Percentiles rank a stretch among this genome's conserved stretches.
These are phyloP conservation scores for Trichoderma guizhouense DNA, from an alignment of 2,329 filamentous ascomycete species.

Conservation along the genomic window DNA sequence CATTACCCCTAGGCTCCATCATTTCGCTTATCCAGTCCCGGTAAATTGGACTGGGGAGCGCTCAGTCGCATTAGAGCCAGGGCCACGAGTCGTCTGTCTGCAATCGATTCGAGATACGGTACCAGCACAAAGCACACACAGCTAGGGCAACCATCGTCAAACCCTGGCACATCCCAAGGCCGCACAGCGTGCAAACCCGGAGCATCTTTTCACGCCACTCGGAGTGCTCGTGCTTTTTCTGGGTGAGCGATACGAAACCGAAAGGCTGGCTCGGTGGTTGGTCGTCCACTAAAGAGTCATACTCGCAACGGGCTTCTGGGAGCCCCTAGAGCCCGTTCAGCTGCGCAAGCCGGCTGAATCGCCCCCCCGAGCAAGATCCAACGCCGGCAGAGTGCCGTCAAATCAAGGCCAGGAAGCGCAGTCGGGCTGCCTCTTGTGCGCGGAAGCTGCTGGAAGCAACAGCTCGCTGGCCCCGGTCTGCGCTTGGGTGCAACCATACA, in stretches of 20 bases:
- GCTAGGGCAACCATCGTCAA: neutral
- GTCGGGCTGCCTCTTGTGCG: constrained; percentile 16
- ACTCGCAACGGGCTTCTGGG: neutral
- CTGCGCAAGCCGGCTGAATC: constrained; percentile 13
- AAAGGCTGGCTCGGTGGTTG: constrained; percentile 14
- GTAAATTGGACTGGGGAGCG: constrained; percentile 32
- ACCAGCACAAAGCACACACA: neutral
- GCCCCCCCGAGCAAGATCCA: neutral
- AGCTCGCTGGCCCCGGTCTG: neutral
- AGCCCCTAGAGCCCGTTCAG: neutral
- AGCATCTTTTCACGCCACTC: neutral
- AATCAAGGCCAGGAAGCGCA: constrained; percentile 4
- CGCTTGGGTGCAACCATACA: neutral
- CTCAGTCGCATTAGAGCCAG: constrained; percentile 16
- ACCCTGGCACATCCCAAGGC: neutral
- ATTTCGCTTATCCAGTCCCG: constrained; percentile 36
- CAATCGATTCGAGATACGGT: neutral
- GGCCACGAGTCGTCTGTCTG: constrained; percentile 17
- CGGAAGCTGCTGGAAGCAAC: constrained; percentile 7
- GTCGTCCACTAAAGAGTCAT: constrained; percentile 1
- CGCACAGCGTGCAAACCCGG: neutral
- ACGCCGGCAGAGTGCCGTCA: neutral
- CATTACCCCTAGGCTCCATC: constrained; percentile 27
- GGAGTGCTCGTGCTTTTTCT: neutral
- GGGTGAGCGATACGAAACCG: constrained; percentile 4